Evolutionary conservation across 805 yeast species (phyloP).

Genomic region (Teunomyces pallodes): DNA sequence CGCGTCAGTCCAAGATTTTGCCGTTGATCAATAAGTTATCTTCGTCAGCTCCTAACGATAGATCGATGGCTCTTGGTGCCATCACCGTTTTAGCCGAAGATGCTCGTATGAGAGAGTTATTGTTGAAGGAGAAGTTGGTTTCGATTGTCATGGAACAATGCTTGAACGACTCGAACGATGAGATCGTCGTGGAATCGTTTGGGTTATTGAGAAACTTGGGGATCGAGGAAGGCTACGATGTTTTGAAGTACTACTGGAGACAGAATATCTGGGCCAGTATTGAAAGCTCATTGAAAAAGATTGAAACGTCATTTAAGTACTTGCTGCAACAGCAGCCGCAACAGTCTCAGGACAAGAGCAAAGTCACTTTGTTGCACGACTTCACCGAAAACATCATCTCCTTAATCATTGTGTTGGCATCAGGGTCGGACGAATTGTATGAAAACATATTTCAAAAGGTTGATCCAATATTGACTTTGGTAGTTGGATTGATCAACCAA

Average conservation of each 20-base stretch:
- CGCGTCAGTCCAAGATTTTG: constrained; percentile 54
- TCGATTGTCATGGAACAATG: constrained; percentile 61
- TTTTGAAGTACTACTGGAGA: constrained; percentile 73
- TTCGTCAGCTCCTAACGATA: constrained; percentile 65
- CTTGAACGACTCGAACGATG: constrained; percentile 65
- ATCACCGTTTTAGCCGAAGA: constrained; percentile 73
- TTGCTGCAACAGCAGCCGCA: constrained; percentile 24
- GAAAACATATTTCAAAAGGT: constrained; percentile 46
- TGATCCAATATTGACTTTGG: constrained; percentile 38
- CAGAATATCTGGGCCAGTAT: constrained; percentile 69
- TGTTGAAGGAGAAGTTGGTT: constrained; percentile 71
- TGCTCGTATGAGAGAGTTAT: constrained; percentile 52
- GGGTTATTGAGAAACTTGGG: constrained; percentile 80
- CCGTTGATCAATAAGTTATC: constrained; percentile 68
- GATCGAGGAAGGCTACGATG: constrained; percentile 84
- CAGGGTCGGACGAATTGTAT: constrained; percentile 53
- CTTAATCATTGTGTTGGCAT: constrained; percentile 61
- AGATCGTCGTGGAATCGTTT: constrained; percentile 74
- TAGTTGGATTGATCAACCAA: constrained; percentile 27
- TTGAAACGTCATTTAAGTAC: constrained; percentile 47
- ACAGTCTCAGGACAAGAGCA: constrained; percentile 35
- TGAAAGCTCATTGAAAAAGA: constrained; percentile 49
- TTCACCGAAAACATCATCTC: constrained; percentile 73
- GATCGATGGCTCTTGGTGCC: constrained; percentile 73
- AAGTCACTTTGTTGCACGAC: constrained; percentile 54